Evolutionary conservation across 140 eudicot genomes (phyloP), one percentile per base, ranked within the genome.

Genomic region (Senecio squalidus): DNA sequence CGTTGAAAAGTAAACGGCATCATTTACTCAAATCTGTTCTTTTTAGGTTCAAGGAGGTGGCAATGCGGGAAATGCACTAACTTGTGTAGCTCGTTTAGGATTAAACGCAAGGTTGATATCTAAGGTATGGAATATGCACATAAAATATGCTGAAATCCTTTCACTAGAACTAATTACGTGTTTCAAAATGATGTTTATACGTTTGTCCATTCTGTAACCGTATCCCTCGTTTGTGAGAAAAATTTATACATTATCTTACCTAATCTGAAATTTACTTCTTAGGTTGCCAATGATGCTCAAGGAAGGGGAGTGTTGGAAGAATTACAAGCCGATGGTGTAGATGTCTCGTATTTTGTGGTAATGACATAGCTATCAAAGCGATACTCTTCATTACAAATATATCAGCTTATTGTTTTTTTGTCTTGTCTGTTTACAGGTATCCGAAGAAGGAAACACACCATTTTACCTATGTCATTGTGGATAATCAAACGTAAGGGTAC

Each of bases 381-480:
- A 45, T 34, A 11, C 29, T 14, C 27, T 24, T 45, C 18, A 14
- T 52, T 41, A 53, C 53, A 16, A 28, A 30, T 51, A 30, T 21
- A 30, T 33, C 41, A 34, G 21, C 58, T 21, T 43, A 17, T 25
- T n/a, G n/a, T n/a, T n/a, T n/a, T n/a, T n/a, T n/a, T n/a, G n/a
- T 11, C 21, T 45, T 55, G 57, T 17, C 39, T 55, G 36, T 57
- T 64, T 71, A 36, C 78, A 87, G 96, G 89, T 87, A 33, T 80
- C 94, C 25, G 64, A 78, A 72, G 96, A 81, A 68, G 96, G 96
- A 40, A 80, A 80, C 55, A 80, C 94, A 56, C 76, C 86, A 20
- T n/a, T 87, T 80, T 67, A 83, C 84, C 64, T 85, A 85, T 76
- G 27, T 90, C 64, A 90, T 90, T 62, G 95, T 90, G 55, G 97